Base-by-base conservation (phyloP, 1,284 basidiomycete genomes). In the Cryptococcus sp. region DNA sequence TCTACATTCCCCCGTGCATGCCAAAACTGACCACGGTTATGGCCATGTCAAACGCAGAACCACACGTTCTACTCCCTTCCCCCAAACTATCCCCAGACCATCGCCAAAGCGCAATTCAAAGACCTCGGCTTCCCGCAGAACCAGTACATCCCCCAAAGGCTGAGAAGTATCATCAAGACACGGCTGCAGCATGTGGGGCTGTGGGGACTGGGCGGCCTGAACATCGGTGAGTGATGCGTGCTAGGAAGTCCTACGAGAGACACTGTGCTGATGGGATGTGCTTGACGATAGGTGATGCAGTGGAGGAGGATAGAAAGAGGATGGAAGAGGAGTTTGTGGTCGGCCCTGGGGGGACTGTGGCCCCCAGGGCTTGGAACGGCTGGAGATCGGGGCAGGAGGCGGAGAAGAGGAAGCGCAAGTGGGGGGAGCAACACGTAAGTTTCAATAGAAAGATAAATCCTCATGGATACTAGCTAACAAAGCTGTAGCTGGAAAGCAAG, bases 31-130 rank as follows among this genome's bases (percentile, higher is more conserved):
- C 18, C n/a, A 39, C 20, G 9, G 9, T 33, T 23, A 20, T 18
- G 46, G 28, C 28, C 28, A 33, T 33, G 21, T 36, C 37, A n/a
- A 49, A 46, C 48, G 13, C 64, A 77, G 75, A 69, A 75, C 50
- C 73, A 73, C 66, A 66, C 69, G 16, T 62, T 72, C 35, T 77
- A 73, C 62, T 71, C 70, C 3, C 63, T 76, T 0, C 72, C 73
- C 1, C 65, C 65, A 11, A 76, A 77, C 59, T 70, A 73, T 52
- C 55, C 67, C 1, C 48, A 59, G 20, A 50, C 61, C 6, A 53
- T 72, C 23, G 63, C 61, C n/a, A 63, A 62, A 23, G 62, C 70
- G 15, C 73, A 73, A 57, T 52, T 64, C 9, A 47, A 57, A 0
- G 52, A 59, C 18, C 62, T 71, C 5, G 39, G 60, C 2, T 75